Base-by-base conservation (phyloP, 2,329 filamentous ascomycete genomes). In the Cadophora gregata region DNA sequence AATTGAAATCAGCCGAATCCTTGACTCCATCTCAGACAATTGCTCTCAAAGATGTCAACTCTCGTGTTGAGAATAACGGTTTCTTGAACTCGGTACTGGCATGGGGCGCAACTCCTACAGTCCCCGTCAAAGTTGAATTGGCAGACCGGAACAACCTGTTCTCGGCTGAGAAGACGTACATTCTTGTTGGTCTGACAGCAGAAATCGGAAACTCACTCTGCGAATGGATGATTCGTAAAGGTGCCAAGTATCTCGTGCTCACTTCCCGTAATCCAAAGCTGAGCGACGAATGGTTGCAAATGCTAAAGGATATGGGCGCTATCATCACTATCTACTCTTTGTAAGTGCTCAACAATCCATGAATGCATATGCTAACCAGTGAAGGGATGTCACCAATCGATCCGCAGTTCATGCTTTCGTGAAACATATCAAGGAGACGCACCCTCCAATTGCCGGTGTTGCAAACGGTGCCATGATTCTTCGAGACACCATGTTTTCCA, bases 391-490 rank as follows among this genome's bases (percentile, higher is more conserved):
- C 4, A 61, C 59, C 21, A 61, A n/a, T 24, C 38, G 45, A 36
- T 4, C 10, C 9, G 27, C 38, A 14, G 38, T 50, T 45, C 59
- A 47, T 36, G 24, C 42, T 8, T 48, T 50, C 38, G 27, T 61
- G 6, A 7, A 33, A 16, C 6, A 45, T 16, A 62, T 53, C 36
- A 62, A n/a, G 27, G 19, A 36, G 16, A 8, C 74, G 80, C 47
- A 73, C 81, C 66, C 64, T 27, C 5, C 76, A 0, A 77, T 84
- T 48, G 77, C 70, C 0, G 82, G 82, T 25, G 79, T 83, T 0
- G 76, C 75, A 1, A 76, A 83, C 45, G 82, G 77, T 0, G 81
- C 82, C 8, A 79, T 83, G 79, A 77, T 84, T 2, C 75, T 84
- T 0, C 65, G 73, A 1, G 81, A 84, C 65, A 63, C 24, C 1